Conservation (phyloP, 129 eudicot species). For the Cynara cardunculus region DNA sequence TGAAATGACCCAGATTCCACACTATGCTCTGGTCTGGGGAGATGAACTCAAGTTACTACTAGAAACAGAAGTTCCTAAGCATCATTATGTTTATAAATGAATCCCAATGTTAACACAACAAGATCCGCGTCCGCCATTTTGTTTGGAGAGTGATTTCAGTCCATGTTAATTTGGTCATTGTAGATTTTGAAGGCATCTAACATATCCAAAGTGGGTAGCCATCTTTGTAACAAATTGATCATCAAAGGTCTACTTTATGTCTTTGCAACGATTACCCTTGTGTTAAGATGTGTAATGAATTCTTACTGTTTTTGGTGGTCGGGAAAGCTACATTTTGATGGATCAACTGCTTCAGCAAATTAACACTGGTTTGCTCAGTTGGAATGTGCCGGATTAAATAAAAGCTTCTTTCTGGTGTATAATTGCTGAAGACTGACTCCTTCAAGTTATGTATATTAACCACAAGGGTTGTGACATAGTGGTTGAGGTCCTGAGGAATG, state of each 20-base stretch:
- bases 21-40: no score
- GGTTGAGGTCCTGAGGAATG: no score
- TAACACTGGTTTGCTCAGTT: no score
- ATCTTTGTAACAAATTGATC: not conserved
- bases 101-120: not conserved
- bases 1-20: no score
- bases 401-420: not conserved
- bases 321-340: no score
- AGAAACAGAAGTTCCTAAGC: not conserved
- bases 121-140: not conserved
- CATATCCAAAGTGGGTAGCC: no score
- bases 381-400: not conserved
- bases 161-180: not conserved
- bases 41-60: no score
- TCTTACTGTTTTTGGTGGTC: not conserved
- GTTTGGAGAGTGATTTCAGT: not conserved
- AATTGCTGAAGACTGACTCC: no score
- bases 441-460: no score
- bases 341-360: not conserved
- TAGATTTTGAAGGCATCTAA: not conserved
- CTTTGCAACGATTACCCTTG: not conserved
- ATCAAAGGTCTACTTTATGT: not conserved
- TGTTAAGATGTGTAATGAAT: no score
- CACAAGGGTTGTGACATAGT: no score
- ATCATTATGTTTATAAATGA: not conserved